phyloP scores from a whole-genome alignment of 306 rosid genomes.

The Luffa aegyptiaca region DNA sequence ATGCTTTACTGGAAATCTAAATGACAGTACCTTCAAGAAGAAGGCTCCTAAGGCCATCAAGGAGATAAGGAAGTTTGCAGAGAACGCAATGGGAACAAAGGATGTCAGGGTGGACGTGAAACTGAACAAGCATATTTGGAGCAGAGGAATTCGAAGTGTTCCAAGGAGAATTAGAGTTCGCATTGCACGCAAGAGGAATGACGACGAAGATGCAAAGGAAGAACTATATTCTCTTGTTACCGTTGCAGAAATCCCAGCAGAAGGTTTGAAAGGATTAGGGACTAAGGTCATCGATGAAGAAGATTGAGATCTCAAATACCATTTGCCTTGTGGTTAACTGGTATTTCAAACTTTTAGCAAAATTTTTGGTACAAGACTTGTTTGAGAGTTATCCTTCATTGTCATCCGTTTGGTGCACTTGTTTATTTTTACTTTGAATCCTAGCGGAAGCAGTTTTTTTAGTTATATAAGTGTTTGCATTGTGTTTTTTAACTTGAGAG shows the following conservation, averaged over 20 bases:
- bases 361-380: conserved; percentile 9
- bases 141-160: conserved; percentile 91
- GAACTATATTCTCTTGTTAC: conserved; percentile 88
- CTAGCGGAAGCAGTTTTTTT: neutral
- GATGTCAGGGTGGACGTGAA: conserved; percentile 94
- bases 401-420: neutral
- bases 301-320: conserved; percentile 34
- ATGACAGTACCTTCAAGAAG: conserved; percentile 83
- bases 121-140: conserved; percentile 84
- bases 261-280: conserved; percentile 74
- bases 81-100: conserved; percentile 82
- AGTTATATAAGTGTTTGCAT: neutral
- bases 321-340: neutral
- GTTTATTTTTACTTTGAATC: neutral
- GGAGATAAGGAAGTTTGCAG: conserved; percentile 90
- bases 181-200: conserved; percentile 93
- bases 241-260: conserved; percentile 72
- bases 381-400: conserved; percentile 15
- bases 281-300: conserved; percentile 89
- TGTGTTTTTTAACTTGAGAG: neutral
- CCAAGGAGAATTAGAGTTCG: conserved; percentile 92
- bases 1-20: neutral
- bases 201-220: conserved; percentile 97
- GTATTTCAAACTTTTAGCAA: conserved; percentile 9
- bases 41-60: conserved; percentile 93